Base-by-base conservation (phyloP, 768 basidiomycete genomes). In the Mycena chlorophos region DNA sequence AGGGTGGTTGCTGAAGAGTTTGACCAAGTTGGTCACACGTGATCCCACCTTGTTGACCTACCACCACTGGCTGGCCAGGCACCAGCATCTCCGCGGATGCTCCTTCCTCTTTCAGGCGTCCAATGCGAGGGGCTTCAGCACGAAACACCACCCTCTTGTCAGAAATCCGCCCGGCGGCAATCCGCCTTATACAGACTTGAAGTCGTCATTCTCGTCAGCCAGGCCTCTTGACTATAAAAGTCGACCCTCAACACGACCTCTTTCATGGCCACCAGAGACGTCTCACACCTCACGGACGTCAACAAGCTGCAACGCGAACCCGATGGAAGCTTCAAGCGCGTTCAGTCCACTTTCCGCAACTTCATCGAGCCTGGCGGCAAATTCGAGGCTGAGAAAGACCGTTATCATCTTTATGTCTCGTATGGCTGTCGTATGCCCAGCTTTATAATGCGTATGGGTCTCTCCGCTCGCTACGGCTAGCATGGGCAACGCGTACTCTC, bases 401-500 rank as follows among this genome's bases (percentile, higher is more conserved):
- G 95, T 42, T 98, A 98, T 69, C 90, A 91, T 63, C 89, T 96
- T 62, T 96, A 91, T 64, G 90, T 97, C 55, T 89, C 89, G 3
- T 84, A 86, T 60, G 85, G 88, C 2, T 98, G 94, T 65, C 94
- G 89, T 91, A 60, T 68, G 87, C 64, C 62, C 37, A 10, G 10
- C 27, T 13, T 50, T 27, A 45, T n/a, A n/a, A n/a, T n/a, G 22
- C 26, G 22, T 55, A 8, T 43, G 10, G 10, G 14, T n/a, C 12
- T 23, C 40, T 16, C 12, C 14, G 10, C 10, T 12, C 10, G 20
- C 12, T 20, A 10, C 40, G 16, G 10, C 45, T n/a, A 91, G 89
- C 96, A 8, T 98, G 95, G 96, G 96, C 96, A 0, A 92, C 93
- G 25, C 81, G 96, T 61, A 83, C 94, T 3, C 76, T 97, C 58